Evolutionary conservation across 768 basidiomycete species (phyloP), one percentile per base, ranked within the genome.

Genomic region (Tricholoma bakamatsutake): DNA sequence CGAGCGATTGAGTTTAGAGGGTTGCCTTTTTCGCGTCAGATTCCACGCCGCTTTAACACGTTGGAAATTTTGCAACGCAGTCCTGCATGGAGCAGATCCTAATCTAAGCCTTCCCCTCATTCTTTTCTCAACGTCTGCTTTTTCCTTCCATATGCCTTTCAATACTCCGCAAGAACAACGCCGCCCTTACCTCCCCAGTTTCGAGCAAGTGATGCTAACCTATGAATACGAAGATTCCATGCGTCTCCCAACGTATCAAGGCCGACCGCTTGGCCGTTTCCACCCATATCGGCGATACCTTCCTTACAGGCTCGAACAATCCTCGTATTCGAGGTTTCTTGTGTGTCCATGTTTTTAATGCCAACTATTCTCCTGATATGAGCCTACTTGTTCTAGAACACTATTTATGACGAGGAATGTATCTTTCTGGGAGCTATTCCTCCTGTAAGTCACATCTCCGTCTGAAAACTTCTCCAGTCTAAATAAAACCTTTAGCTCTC

Each of bases 381-480:
- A 18, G 30, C 33, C 17, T 9, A 8, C 27, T 35, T 24, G 48
- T 21, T 37, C 31, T 46, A 69, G 68, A 64, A 67, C 45, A 69
- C 68, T 2, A 59, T 67, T 18, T 67, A 58, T 21, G 66, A 69
- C 40, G 65, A 67, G 5, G 61, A 60, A 30, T 49, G 50, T 2
- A 48, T 64, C 10, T 17, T 50, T 4, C 48, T 69, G 4, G 58
- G 57, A 12, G 66, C 63, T 24, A 63, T 66, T 2, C 56, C 47
- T 52, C 42, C 28, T 13, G 37, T 42, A 43, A 24, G 42, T 42
- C 21, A 7, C n/a, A 7, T 43, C 18, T 9, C 10, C 21, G 24
- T 7, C 12, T 21, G n/a, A 43, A n/a, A 17, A 21, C 21, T 21
- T 24, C 42, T 24, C 21, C 18, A 24, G 21, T 24, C 21, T 21